Evolutionary conservation across 768 basidiomycete species (phyloP), one percentile per base, ranked within the genome.

Genomic region (Pisolithus albus): DNA sequence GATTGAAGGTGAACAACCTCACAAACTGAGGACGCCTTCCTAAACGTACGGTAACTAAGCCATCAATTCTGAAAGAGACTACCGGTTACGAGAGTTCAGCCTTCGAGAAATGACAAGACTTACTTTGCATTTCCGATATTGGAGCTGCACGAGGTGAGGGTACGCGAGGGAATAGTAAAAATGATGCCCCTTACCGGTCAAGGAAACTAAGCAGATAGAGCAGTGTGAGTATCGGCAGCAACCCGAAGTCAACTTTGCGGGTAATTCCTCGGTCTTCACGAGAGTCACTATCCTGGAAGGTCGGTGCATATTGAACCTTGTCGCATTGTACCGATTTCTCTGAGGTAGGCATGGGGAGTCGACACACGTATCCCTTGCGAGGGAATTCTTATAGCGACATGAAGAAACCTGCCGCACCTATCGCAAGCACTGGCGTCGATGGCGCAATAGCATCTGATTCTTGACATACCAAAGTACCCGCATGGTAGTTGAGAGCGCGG

Each of bases 61-160:
- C 81, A 53, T 78, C 70, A 43, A 84, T 74, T 62, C 77, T 83
- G 48, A 1, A 40, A 50, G 15, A 30, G 38, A 16, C 36, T 13
- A 4, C 13, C 11, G 30, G 30, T 21, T 32, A 55, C 23, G 59
- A 28, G 13, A 1, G 30, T n/a, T 21, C 7, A 13, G 13, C 24
- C 5, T 15, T 5, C 3, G 2, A 43, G 15, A 10, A 44, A 18
- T 4, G 18, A 26, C 5, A 15, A 24, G 34, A 16, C 65, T 50
- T 52, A 70, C 72, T 64, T 71, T 42, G 72, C 70, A 52, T 72
- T 75, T 24, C 64, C 70, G 45, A 75, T 67, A 50, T 72, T 74
- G 26, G 68, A 64, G 47, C 64, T 68, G 18, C 34, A 47, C 16
- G 15, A 36, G 45, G 26, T 51, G 37, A 19, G 26, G 42, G 45